Evolutionary conservation across 768 basidiomycete species (phyloP).

Genomic region (Mycena venus): DNA sequence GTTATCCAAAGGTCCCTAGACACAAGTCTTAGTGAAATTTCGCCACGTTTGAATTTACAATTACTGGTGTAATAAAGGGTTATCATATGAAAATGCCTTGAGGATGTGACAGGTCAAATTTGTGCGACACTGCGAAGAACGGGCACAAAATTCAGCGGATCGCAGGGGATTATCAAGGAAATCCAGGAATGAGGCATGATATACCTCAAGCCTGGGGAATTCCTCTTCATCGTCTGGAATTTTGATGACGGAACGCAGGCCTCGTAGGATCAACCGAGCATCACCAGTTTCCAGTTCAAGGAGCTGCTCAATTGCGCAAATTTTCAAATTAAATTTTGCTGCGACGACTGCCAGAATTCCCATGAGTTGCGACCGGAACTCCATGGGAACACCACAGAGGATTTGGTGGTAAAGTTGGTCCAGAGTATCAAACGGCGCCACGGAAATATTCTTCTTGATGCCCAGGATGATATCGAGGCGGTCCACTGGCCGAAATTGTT

Average conservation of each 20-base stretch:
- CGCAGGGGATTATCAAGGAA: not conserved
- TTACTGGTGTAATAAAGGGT: too few relatives aligned
- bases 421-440: not conserved
- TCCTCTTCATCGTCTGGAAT: not conserved
- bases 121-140: too few relatives aligned
- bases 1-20: too few relatives aligned
- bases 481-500: not conserved
- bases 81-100: too few relatives aligned
- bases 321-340: not conserved
- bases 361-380: too few relatives aligned
- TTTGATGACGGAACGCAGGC: not conserved
- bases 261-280: not conserved
- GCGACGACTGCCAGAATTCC: not conserved
- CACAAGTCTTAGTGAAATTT: too few relatives aligned
- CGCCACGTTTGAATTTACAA: too few relatives aligned
- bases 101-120: too few relatives aligned
- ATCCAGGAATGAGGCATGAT: too few relatives aligned
- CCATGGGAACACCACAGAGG: too few relatives aligned
- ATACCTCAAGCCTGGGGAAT: not conserved
- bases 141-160: too few relatives aligned
- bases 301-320: not conserved
- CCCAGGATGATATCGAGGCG: conserved; percentile 3
- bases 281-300: not conserved
- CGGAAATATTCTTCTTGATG: not conserved
- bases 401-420: not conserved